Percentiles rank a stretch among this genome's conserved stretches.
Evolutionary conservation across 371 early-diverging fungal genomes (phyloP).

Genomic region (Mortierella sp.): DNA sequence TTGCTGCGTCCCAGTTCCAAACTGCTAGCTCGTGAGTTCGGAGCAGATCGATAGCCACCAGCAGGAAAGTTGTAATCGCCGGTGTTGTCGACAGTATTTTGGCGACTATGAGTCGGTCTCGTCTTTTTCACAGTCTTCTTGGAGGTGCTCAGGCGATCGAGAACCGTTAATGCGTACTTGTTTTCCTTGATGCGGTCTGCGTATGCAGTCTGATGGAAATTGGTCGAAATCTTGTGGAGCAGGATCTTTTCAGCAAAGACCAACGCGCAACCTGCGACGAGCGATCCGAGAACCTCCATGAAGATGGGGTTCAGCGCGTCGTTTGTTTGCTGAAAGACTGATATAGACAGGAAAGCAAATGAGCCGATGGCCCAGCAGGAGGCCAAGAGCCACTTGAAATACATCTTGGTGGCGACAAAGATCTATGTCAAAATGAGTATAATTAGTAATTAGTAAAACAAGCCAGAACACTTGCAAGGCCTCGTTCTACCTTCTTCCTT

Average conservation of each 20-base stretch:
- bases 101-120: constrained; percentile 40
- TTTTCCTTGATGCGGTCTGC: constrained; percentile 65
- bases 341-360: constrained; percentile 39
- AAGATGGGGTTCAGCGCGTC: constrained; percentile 28
- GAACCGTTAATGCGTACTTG: constrained; percentile 58
- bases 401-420: constrained; percentile 48
- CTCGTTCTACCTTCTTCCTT: background rate
- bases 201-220: constrained; percentile 68
- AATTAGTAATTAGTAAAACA: too few relatives aligned
- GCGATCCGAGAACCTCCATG: constrained; percentile 28
- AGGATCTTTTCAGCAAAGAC: constrained; percentile 44
- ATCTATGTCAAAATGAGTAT: constrained; percentile 13
- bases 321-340: constrained; percentile 14
- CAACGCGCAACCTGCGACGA: constrained; percentile 38
- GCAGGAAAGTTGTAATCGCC: constrained; percentile 24
- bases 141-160: constrained; percentile 38
- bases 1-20: constrained; percentile 13
- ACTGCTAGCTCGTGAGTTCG: constrained; percentile 40
- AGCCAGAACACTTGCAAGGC: too few relatives aligned
- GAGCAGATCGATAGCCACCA: constrained; percentile 24
- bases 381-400: constrained; percentile 40
- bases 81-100: constrained; percentile 24
- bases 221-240: constrained; percentile 55
- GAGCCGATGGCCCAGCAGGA: constrained; percentile 51
- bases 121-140: constrained; percentile 35